phyloP scores from a whole-genome alignment of 495 filamentous ascomycete genomes.

The Penicillium robsamsonii region DNA sequence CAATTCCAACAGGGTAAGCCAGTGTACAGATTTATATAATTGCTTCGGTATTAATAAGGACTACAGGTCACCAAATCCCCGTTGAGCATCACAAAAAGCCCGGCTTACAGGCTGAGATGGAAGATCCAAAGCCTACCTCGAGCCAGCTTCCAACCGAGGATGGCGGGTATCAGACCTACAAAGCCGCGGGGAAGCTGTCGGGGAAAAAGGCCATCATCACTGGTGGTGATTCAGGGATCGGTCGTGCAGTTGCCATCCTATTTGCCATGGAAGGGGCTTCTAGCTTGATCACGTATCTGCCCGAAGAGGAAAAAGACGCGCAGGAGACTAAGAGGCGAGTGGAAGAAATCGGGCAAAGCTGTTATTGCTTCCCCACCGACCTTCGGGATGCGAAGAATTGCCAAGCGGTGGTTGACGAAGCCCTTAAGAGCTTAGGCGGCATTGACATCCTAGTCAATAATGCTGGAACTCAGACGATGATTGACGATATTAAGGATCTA shows the following conservation, averaged over 20 bases:
- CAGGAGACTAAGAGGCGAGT: slow-evolving; percentile 69
- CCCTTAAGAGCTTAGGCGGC: slow-evolving; percentile 59
- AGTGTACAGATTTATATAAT: background rate
- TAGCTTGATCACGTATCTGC: slow-evolving; percentile 69
- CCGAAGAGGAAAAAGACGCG: slow-evolving; percentile 75
- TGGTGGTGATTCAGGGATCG: slow-evolving; percentile 80
- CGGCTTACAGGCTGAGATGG: slow-evolving; percentile 64
- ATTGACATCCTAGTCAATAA: slow-evolving; percentile 84
- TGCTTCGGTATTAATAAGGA: background rate
- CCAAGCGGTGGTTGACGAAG: slow-evolving; percentile 64
- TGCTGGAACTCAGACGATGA: slow-evolving; percentile 72
- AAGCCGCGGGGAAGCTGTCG: slow-evolving; percentile 72
- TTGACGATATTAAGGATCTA: slow-evolving; percentile 67
- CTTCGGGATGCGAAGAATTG: slow-evolving; percentile 63
- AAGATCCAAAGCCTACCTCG: slow-evolving; percentile 57
- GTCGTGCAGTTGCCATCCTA: slow-evolving; percentile 72
- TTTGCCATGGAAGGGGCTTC: slow-evolving; percentile 84
- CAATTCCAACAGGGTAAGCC: slow-evolving; percentile 23
- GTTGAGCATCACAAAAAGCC: slow-evolving; percentile 67
- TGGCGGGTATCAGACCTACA: slow-evolving; percentile 71
- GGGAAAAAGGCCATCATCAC: slow-evolving; percentile 79
- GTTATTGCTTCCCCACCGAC: slow-evolving; percentile 60
- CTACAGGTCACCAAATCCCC: slow-evolving; percentile 63
- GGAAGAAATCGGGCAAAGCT: slow-evolving; percentile 61
- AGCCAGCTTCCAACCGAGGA: slow-evolving; percentile 68